phyloP scores from a whole-genome alignment of 106 monocot species.

The Vanilla planifolia region DNA sequence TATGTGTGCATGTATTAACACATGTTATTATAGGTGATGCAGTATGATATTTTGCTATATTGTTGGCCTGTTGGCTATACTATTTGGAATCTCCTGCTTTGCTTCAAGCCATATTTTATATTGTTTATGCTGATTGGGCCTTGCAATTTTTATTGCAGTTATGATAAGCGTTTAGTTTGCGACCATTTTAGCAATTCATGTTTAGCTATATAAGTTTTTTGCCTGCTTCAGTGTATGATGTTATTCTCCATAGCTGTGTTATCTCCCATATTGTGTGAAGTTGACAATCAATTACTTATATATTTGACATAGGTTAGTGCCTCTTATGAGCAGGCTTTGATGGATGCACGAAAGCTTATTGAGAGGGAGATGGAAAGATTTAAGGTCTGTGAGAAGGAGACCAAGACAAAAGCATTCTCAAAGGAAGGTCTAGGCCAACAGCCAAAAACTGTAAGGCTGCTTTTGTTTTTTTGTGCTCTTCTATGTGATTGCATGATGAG shows the following conservation, averaged over 20 bases:
- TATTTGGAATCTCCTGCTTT: no score
- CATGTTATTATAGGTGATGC: no score
- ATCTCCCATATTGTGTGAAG: conserved; percentile 14
- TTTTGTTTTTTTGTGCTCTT: background rate
- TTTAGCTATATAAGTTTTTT: background rate
- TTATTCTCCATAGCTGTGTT: background rate
- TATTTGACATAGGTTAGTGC: conserved; percentile 85
- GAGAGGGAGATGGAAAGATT: conserved; percentile 99
- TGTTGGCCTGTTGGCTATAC: no score
- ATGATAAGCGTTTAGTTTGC: no score
- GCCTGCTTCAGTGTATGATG: background rate
- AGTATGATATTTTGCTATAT: no score
- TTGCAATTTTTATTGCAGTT: no score
- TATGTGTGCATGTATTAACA: no score
- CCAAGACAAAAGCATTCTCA: conserved; percentile 98
- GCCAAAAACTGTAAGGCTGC: conserved; percentile 78
- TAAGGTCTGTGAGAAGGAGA: conserved; percentile 98
- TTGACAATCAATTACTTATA: conserved; percentile 51
- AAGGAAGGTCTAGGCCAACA: conserved; percentile 98
- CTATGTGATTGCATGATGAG: no score
- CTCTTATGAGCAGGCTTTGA: conserved; percentile 96
- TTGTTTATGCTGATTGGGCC: no score
- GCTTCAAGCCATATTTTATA: no score
- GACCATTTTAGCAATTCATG: no score
- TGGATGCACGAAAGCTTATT: conserved; percentile 97